Evolutionary conservation across 176 grass and related monocot genomes (phyloP).

Genomic region (Zoysia japonica): DNA sequence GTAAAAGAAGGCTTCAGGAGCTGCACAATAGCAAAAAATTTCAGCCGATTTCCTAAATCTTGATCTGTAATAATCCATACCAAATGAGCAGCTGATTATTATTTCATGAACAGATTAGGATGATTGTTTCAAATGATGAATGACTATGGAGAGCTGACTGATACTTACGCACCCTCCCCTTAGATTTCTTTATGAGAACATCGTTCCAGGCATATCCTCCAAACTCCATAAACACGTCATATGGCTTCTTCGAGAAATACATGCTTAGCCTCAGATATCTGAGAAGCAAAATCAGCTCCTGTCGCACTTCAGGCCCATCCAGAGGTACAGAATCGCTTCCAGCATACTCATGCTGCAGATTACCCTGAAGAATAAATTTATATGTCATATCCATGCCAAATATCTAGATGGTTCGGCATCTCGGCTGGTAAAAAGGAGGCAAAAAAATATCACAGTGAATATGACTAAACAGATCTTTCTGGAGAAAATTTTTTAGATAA

Average conservation of each 20-base stretch:
- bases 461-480: background rate
- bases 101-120: background rate
- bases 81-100: conserved; percentile 1
- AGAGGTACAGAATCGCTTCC: conserved; percentile 62
- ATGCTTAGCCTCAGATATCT: conserved; percentile 74
- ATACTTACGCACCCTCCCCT: conserved; percentile 99
- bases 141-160: conserved; percentile 36
- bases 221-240: conserved; percentile 74
- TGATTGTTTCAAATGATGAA: conserved; percentile 1
- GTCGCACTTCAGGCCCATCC: conserved; percentile 50
- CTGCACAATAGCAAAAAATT: conserved; percentile 47
- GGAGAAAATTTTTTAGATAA: background rate
- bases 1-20: conserved; percentile 90
- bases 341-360: conserved; percentile 88
- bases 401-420: background rate
- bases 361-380: conserved; percentile 53
- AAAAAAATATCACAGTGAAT: background rate
- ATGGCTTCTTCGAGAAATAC: conserved; percentile 93
- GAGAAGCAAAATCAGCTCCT: conserved; percentile 59
- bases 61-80: conserved; percentile 23
- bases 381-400: conserved; percentile 21
- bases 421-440: background rate
- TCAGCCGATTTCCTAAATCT: conserved; percentile 8
- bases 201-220: conserved; percentile 54
- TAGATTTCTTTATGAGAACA: conserved; percentile 79